Base-by-base conservation (phyloP, 805 yeast genomes). In the Ogataea ramenticola region DNA sequence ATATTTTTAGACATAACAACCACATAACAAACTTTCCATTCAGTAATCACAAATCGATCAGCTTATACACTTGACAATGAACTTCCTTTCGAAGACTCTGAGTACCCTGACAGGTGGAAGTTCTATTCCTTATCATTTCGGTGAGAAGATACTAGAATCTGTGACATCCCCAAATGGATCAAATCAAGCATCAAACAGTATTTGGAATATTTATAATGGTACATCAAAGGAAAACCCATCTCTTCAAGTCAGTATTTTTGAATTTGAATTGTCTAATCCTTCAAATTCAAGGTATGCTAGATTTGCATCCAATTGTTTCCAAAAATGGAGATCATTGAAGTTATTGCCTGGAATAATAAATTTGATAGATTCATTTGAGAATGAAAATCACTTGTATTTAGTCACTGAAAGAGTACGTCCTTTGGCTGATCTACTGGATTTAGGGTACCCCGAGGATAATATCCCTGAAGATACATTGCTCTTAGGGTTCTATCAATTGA, bases 351-450 rank as follows among this genome's bases (percentile, higher is more conserved):
- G 90, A 0, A 72, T 86, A 11, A 62, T 86, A 40, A 66, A 71
- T 35, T 70, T 77, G 17, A 55, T 82, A 5, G 95, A 86, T 50
- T 73, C 82, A 16, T 68, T 77, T 36, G 88, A 83, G 57, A 71
- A 67, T 43, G 90, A 84, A 39, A 62, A 69, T 12, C 61, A 60
- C 32, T 58, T 82, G 12, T 77, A 80, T 49, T 68, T 86, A 20
- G 70, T 87, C 6, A 79, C 90, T 2, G 96, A 88, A 58, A 70
- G 75, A 14, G 83, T 80, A 8, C 52, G 55, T 8, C 88, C 90
- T 0, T 60, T 85, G 41, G 48, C 61, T 5, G 57, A 60, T 9
- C 65, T 68, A 39, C 50, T 77, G 27, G 55, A 55, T n/a, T 37
- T 45, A 5, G 51, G 49, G n/a, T 51, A 48, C 4, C 53, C 52